Conservation (phyloP, 2,329 filamentous ascomycete genomes). For the Aspergillus hortae region DNA sequence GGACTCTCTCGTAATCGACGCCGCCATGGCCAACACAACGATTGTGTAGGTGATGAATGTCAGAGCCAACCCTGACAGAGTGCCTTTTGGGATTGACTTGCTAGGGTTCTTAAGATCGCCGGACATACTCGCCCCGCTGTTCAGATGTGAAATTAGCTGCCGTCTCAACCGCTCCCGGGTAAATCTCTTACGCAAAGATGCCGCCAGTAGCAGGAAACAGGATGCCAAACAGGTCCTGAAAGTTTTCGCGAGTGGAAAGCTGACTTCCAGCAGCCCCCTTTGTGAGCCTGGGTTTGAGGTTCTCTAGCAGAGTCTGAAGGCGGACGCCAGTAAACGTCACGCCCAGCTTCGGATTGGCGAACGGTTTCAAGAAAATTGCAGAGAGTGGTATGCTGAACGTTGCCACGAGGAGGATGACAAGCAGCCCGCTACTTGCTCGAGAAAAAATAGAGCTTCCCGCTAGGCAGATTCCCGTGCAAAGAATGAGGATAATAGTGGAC, state of each 20-base stretch:
- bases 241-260: conserved; percentile 63
- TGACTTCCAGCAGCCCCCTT: conserved; percentile 60
- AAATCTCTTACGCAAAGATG: conserved; percentile 51
- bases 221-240: conserved; percentile 80
- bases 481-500: conserved; percentile 65
- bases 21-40: conserved; percentile 74
- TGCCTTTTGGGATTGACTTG: conserved; percentile 80
- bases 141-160: conserved; percentile 52
- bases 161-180: conserved; percentile 9
- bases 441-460: conserved; percentile 78
- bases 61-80: conserved; percentile 69
- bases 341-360: conserved; percentile 57
- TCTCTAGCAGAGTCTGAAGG: conserved; percentile 65
- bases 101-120: conserved; percentile 79
- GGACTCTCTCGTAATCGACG: conserved; percentile 69
- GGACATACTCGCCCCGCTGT: conserved; percentile 79
- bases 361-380: conserved; percentile 65
- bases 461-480: conserved; percentile 73
- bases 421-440: conserved; percentile 71
- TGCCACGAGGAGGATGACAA: conserved; percentile 67
- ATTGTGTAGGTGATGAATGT: conserved; percentile 74
- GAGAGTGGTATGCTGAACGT: conserved; percentile 81
- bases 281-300: conserved; percentile 66
- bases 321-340: conserved; percentile 78
- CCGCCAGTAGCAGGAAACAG: conserved; percentile 69